Conservation (phyloP, 73 alveolate genomes). For the Effrenium voratum region DNA sequence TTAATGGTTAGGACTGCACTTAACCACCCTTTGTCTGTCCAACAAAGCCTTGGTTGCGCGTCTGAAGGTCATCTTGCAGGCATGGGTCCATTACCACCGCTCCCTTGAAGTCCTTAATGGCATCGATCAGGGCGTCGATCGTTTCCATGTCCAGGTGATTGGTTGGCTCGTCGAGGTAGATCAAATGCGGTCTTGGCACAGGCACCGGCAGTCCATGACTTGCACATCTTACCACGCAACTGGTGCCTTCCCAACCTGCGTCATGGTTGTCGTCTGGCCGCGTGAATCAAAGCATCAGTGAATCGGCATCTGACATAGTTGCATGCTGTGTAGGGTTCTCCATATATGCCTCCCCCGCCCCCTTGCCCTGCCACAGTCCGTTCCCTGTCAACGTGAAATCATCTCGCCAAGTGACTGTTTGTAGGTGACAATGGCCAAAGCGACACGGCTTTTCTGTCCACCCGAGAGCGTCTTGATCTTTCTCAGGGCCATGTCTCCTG, state of each 20-base stretch:
- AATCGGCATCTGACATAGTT: too few relatives aligned
- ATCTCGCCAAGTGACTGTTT: slow-evolving; percentile 41
- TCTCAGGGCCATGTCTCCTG: slow-evolving; percentile 95
- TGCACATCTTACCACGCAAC: too few relatives aligned
- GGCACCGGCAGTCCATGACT: background rate
- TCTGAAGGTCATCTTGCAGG: background rate
- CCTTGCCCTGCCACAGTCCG: too few relatives aligned
- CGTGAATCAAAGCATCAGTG: too few relatives aligned
- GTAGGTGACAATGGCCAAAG: slow-evolving; percentile 91
- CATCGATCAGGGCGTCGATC: slow-evolving; percentile 98
- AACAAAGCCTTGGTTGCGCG: background rate
- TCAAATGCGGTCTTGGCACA: slow-evolving; percentile 97
- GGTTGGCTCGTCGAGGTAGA: slow-evolving; percentile 99
- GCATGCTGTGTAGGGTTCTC: too few relatives aligned
- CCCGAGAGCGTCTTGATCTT: slow-evolving; percentile 98
- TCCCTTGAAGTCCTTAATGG: slow-evolving; percentile 98
- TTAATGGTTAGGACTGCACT: background rate
- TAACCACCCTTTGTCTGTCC: background rate
- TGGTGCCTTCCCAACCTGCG: too few relatives aligned
- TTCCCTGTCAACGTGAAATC: background rate
- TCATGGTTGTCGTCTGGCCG: too few relatives aligned
- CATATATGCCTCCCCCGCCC: too few relatives aligned
- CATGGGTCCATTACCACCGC: slow-evolving; percentile 97
- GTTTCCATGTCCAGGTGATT: slow-evolving; percentile 99
- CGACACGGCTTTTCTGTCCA: slow-evolving; percentile 99